phyloP scores from a whole-genome alignment of 164 flowering plant genomes.

The Chimonanthus praecox region DNA sequence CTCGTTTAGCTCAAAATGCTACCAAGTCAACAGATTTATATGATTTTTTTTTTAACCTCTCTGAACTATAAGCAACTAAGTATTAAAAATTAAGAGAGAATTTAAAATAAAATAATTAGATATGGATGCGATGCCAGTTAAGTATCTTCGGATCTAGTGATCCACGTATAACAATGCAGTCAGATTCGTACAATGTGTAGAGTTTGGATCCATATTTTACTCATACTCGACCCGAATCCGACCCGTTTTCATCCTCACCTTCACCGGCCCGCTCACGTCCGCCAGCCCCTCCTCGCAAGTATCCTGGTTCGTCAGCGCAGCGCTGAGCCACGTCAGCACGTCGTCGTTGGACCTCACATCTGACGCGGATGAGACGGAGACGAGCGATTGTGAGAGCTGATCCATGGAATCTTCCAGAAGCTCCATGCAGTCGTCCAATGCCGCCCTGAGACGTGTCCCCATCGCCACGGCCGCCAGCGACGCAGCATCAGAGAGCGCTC shows the following conservation, averaged over 20 bases:
- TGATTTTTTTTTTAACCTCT: no score
- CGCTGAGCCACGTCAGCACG: slow-evolving; percentile 89
- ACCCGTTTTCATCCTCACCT: neutral
- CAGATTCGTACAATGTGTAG: no score
- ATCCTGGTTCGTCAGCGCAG: slow-evolving; percentile 91
- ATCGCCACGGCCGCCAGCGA: slow-evolving; percentile 34
- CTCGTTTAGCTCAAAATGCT: no score
- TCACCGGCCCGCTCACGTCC: slow-evolving; percentile 13
- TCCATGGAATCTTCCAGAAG: slow-evolving; percentile 71
- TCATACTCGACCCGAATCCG: no score
- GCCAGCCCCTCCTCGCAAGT: slow-evolving; percentile 79
- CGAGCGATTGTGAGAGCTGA: slow-evolving; percentile 51
- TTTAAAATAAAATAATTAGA: no score
- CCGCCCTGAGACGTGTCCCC: slow-evolving; percentile 54
- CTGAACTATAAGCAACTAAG: no score
- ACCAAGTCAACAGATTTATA: no score
- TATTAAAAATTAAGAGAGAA: no score
- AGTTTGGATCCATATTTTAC: no score
- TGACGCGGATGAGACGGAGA: slow-evolving; percentile 18
- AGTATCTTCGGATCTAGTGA: no score
- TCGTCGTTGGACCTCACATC: slow-evolving; percentile 32
- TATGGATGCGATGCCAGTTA: no score
- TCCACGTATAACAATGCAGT: no score
- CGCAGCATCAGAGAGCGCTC: slow-evolving; percentile 51
- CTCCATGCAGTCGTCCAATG: slow-evolving; percentile 80